phyloP scores from a whole-genome alignment of 306 rosid genomes.

The Dalbergia oliveri region DNA sequence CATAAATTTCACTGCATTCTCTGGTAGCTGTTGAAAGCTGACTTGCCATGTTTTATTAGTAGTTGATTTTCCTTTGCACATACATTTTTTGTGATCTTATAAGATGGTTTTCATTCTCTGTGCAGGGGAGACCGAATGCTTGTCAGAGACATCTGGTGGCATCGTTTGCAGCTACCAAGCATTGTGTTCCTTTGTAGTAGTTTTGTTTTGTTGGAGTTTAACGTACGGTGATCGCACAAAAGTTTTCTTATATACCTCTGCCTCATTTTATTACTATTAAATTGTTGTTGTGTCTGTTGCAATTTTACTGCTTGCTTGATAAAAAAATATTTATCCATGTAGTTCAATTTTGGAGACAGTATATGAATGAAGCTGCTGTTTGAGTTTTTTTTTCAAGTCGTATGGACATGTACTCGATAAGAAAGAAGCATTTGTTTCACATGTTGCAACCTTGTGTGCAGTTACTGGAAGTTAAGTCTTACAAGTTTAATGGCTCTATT shows the following conservation, averaged over 20 bases:
- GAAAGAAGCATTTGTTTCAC: not conserved
- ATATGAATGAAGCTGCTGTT: not conserved
- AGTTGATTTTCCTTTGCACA: slow-evolving; percentile 10
- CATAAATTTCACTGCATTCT: not conserved
- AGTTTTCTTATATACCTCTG: slow-evolving; percentile 6
- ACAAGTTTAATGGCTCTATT: not conserved
- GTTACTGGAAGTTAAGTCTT: not conserved
- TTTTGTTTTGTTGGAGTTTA: slow-evolving; percentile 22
- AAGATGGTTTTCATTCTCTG: slow-evolving; percentile 22
- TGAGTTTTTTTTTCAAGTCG: not conserved
- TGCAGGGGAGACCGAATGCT: slow-evolving; percentile 40
- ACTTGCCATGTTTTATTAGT: not conserved
- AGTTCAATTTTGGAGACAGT: slow-evolving; percentile 10
- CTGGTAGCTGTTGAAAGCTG: not conserved
- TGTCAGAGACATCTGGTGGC: not conserved
- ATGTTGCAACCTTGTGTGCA: slow-evolving; percentile 1
- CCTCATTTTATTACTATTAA: not conserved
- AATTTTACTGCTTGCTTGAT: not conserved
- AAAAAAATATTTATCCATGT: not conserved
- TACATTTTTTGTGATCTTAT: slow-evolving; percentile 20
- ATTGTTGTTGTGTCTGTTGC: not conserved
- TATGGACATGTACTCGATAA: not conserved
- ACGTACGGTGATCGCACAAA: not conserved
- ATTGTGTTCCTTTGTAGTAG: slow-evolving; percentile 9
- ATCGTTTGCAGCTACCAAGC: slow-evolving; percentile 10